Evolutionary conservation across 345 rosid species (phyloP).

Genomic region (Salix arbutifolia): DNA sequence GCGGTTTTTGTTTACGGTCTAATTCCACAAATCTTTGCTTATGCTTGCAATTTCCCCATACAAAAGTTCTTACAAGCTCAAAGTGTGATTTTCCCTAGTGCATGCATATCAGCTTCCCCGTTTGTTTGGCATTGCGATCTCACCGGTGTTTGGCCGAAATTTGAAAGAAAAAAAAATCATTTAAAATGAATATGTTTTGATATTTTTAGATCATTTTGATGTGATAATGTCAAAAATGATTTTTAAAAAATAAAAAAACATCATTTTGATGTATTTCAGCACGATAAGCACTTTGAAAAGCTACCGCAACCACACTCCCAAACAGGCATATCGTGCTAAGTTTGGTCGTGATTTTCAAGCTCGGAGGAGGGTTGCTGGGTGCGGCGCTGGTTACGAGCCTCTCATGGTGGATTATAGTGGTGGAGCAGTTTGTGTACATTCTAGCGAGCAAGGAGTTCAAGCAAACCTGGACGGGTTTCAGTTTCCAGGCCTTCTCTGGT

Average conservation of each 20-base stretch:
- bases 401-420: slow-evolving; percentile 22
- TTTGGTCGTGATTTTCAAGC: slow-evolving; percentile 17
- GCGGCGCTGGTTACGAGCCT: slow-evolving; percentile 19
- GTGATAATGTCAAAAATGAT: too few species aligned
- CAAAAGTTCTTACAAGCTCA: slow-evolving; percentile 29
- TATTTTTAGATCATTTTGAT: too few species aligned
- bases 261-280: too few species aligned
- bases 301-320: too few species aligned
- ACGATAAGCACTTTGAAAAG: too few species aligned
- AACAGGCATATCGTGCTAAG: too few species aligned
- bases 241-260: too few species aligned
- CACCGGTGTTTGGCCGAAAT: too few species aligned
- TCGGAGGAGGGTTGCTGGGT: slow-evolving; percentile 19
- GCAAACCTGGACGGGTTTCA: slow-evolving; percentile 21
- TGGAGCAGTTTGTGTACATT: slow-evolving; percentile 22
- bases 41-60: slow-evolving; percentile 57
- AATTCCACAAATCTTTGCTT: slow-evolving; percentile 29
- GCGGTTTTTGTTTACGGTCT: slow-evolving; percentile 35
- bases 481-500: slow-evolving; percentile 14
- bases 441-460: slow-evolving; percentile 4
- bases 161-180: too few species aligned
- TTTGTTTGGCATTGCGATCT: too few species aligned
- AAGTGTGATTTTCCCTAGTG: slow-evolving; percentile 20
- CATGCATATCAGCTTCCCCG: slow-evolving; percentile 20
- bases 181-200: too few species aligned